A percentile compares a stretch with the other conserved stretches of the same genome.
Conservation (phyloP, 2,329 filamentous ascomycete genomes). For the Trichoderma hamatum region DNA sequence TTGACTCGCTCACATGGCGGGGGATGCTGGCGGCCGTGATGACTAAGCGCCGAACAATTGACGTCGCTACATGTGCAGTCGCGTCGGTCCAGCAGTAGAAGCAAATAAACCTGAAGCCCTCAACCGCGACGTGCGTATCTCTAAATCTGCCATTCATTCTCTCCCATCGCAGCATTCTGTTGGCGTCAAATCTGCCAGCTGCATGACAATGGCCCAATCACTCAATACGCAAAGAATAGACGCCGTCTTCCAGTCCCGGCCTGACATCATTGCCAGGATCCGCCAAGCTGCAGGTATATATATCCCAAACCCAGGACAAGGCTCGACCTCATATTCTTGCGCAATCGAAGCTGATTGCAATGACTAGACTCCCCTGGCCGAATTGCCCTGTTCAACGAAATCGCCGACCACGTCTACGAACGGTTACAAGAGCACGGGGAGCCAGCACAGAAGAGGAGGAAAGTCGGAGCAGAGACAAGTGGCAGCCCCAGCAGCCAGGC, state of each 20-base stretch:
- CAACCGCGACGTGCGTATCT: slow-evolving; percentile 8
- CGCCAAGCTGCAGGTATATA: slow-evolving; percentile 55
- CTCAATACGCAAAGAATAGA: slow-evolving; percentile 56
- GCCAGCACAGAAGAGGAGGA: slow-evolving; percentile 56
- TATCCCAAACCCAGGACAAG: background rate
- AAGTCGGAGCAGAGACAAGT: slow-evolving; percentile 49
- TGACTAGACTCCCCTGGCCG: slow-evolving; percentile 53
- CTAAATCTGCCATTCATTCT: background rate
- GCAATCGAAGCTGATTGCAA: background rate
- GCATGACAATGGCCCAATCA: slow-evolving; percentile 44
- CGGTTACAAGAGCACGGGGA: slow-evolving; percentile 47
- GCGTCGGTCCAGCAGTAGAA: slow-evolving; percentile 8
- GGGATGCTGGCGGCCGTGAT: slow-evolving; percentile 8
- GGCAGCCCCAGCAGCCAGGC: slow-evolving; percentile 31
- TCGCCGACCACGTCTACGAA: slow-evolving; percentile 54
- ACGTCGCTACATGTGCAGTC: slow-evolving; percentile 23
- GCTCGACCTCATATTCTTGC: background rate
- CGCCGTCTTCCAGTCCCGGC: slow-evolving; percentile 57
- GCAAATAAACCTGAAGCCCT: slow-evolving; percentile 1
- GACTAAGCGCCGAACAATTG: slow-evolving; percentile 14
- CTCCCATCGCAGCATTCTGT: background rate
- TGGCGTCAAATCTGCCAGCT: background rate
- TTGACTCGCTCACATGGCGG: background rate
- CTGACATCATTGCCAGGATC: slow-evolving; percentile 60
- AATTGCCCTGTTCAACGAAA: slow-evolving; percentile 59